phyloP scores from a whole-genome alignment of 2,329 filamentous ascomycete genomes.

The Colletotrichum sp. region DNA sequence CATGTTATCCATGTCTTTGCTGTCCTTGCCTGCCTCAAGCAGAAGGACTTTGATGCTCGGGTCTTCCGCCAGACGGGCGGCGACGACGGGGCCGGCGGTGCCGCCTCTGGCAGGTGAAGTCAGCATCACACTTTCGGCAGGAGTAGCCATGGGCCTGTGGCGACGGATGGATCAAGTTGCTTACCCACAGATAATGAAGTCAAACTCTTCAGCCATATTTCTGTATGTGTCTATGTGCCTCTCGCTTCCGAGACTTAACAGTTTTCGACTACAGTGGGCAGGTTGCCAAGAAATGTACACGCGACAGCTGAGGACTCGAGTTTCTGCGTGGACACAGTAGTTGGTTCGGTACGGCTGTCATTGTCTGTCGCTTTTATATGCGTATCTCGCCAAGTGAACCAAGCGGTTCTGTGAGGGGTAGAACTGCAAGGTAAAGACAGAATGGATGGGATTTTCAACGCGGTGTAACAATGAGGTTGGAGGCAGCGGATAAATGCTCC shows the following conservation, averaged over 20 bases:
- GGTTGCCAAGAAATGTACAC: no score
- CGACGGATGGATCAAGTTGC: no score
- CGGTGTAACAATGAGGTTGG: background rate
- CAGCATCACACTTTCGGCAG: no score
- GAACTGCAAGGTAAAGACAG: rapidly evolving
- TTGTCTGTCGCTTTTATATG: no score
- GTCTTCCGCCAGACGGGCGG: background rate
- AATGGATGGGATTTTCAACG: background rate
- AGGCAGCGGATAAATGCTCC: background rate
- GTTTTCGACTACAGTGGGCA: no score
- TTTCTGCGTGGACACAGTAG: no score
- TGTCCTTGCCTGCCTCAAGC: background rate
- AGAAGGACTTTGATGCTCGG: background rate
- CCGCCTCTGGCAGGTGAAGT: background rate
- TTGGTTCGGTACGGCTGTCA: no score
- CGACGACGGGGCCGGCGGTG: background rate
- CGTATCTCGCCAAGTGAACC: background rate
- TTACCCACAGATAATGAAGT: background rate
- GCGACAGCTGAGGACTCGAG: no score
- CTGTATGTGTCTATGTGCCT: background rate
- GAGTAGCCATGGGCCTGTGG: no score
- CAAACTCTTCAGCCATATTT: background rate
- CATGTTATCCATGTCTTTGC: background rate
- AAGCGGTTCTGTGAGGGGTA: no score
- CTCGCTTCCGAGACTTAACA: no score